A percentile compares a stretch with the other conserved stretches of the same genome.
These are phyloP conservation scores for Brettanomyces anomalus DNA, from an alignment of 805 yeast genomes.

Conservation along the genomic window DNA sequence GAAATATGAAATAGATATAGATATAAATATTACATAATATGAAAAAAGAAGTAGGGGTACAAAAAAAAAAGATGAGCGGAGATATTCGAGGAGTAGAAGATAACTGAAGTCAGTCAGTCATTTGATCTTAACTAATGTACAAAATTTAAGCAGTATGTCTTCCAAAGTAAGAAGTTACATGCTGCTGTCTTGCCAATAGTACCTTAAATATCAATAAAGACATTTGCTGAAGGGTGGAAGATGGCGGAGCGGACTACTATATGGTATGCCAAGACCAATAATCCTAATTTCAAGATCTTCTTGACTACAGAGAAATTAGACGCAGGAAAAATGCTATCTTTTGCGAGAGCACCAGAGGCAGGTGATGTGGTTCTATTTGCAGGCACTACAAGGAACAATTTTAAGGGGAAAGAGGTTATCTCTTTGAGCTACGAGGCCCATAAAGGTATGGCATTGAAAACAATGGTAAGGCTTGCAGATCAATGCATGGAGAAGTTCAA, in stretches of 20 bases:
- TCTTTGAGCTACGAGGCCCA: conserved; percentile 40
- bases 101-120: too few relatives aligned
- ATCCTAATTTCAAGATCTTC: conserved; percentile 12
- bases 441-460: conserved; percentile 29
- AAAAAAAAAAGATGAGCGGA: too few relatives aligned
- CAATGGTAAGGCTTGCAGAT: conserved; percentile 27
- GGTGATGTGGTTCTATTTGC: conserved; percentile 44
- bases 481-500: conserved; percentile 23
- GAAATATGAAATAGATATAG: too few relatives aligned
- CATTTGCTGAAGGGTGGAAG: too few relatives aligned
- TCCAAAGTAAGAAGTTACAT: too few relatives aligned
- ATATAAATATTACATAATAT: too few relatives aligned
- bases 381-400: conserved; percentile 40
- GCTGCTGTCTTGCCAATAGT: too few relatives aligned
- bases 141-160: too few relatives aligned
- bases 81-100: too few relatives aligned
- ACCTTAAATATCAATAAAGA: too few relatives aligned
- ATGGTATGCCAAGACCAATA: conserved; percentile 3
- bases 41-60: too few relatives aligned
- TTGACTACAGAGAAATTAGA: conserved; percentile 17
- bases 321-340: conserved; percentile 20
- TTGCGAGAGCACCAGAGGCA: conserved; percentile 33
- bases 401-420: conserved; percentile 32
- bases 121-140: too few relatives aligned
- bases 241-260: background rate